These are phyloP conservation scores for Brassica carinata DNA, from an alignment of 345 rosid species.

Conservation along the genomic window DNA sequence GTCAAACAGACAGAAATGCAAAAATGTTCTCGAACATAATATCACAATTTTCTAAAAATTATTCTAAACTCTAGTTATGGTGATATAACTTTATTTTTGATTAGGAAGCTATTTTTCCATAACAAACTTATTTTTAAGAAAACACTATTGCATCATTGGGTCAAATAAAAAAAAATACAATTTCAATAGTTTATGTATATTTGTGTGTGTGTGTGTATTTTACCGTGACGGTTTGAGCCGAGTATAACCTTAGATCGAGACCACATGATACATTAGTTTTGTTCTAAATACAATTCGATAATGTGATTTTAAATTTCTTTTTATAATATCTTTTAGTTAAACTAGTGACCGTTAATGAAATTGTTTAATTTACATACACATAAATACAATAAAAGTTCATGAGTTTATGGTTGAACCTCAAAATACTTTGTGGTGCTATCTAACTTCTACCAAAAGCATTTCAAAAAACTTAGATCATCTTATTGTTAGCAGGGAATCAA, in stretches of 20 bases:
- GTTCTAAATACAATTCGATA: background rate
- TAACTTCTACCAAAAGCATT: background rate
- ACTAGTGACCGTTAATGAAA: background rate
- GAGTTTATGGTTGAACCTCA: background rate
- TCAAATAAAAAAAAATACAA: background rate
- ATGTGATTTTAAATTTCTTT: background rate
- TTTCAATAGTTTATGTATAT: background rate
- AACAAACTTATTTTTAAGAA: background rate
- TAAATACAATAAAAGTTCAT: background rate
- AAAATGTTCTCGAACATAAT: background rate
- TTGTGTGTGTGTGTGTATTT: no score
- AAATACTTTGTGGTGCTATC: constrained; percentile 3
- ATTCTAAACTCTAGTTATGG: background rate
- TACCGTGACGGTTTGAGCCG: no score
- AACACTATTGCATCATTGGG: background rate
- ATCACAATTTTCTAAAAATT: background rate
- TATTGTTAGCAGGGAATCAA: background rate
- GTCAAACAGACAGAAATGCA: background rate
- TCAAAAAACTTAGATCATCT: background rate
- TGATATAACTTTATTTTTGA: background rate
- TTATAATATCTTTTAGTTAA: no score
- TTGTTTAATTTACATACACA: background rate
- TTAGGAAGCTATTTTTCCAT: background rate
- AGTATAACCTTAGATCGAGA: background rate
- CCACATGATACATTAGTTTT: background rate